Conservation (phyloP, 352 stramenopile genomes). For the Phytophthora idaei region DNA sequence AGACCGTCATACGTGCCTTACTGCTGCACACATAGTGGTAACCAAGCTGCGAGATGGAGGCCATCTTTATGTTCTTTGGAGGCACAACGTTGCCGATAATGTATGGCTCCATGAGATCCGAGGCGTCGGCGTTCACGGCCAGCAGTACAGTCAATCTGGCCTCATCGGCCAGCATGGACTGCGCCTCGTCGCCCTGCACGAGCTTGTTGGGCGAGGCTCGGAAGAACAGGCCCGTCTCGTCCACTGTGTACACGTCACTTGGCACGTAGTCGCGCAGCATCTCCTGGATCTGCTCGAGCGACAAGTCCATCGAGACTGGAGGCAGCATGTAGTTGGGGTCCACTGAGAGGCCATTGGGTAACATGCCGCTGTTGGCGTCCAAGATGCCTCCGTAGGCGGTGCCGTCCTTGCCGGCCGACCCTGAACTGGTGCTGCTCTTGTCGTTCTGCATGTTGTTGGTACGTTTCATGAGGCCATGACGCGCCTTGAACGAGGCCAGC, state of each 20-base stretch:
- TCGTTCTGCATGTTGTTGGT: conserved; percentile 46
- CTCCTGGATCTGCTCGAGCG: conserved; percentile 87
- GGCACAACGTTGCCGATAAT: conserved; percentile 81
- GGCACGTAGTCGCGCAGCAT: conserved; percentile 82
- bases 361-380: conserved; percentile 55
- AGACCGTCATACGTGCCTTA: conserved; percentile 86
- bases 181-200: conserved; percentile 79
- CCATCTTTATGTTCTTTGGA: conserved; percentile 82
- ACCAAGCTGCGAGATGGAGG: conserved; percentile 77
- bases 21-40: conserved; percentile 89
- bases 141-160: conserved; percentile 77
- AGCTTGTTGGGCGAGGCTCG: conserved; percentile 87
- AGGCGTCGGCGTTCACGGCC: conserved; percentile 74
- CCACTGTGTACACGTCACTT: conserved; percentile 86
- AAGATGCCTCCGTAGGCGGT: conserved; percentile 44
- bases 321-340: conserved; percentile 82
- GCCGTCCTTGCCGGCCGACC: conserved; percentile 24
- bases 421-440: conserved; percentile 21
- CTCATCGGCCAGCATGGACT: conserved; percentile 78
- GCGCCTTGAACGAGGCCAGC: conserved; percentile 85
- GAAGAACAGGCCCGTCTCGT: conserved; percentile 88
- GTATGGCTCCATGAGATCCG: conserved; percentile 85
- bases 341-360: conserved; percentile 51
- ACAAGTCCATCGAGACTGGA: conserved; percentile 80
- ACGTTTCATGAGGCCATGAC: conserved; percentile 82